Percentiles rank a stretch among this genome's conserved stretches.
phyloP scores from a whole-genome alignment of 805 yeast species.

The Candida nanaspora region DNA sequence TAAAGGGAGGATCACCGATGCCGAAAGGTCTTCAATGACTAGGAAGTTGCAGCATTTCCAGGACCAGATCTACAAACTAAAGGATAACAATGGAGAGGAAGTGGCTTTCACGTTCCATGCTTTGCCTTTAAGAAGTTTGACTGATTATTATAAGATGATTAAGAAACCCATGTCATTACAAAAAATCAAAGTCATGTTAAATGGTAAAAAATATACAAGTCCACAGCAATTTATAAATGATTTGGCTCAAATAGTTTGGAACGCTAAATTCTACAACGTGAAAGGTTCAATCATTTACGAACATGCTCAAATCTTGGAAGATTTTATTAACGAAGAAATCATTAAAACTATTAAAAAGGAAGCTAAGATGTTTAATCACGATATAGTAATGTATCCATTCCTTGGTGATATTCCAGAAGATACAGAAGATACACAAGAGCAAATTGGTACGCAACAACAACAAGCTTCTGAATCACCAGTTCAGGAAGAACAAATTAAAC shows the following conservation, averaged over 20 bases:
- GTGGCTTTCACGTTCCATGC: slow-evolving; percentile 46
- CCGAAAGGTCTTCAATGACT: slow-evolving; percentile 15
- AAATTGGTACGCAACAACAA: slow-evolving; percentile 1
- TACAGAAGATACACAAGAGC: slow-evolving; percentile 6
- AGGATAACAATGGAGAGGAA: slow-evolving; percentile 19
- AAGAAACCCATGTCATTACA: slow-evolving; percentile 76
- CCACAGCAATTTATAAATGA: slow-evolving; percentile 71
- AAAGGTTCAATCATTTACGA: slow-evolving; percentile 59
- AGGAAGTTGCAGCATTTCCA: slow-evolving; percentile 8
- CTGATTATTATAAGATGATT: slow-evolving; percentile 77
- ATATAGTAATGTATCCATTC: slow-evolving; percentile 45
- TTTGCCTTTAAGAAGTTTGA: slow-evolving; percentile 64
- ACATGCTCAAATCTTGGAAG: slow-evolving; percentile 58
- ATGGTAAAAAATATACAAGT: slow-evolving; percentile 43
- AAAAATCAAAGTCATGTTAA: slow-evolving; percentile 55
- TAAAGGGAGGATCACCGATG: slow-evolving; percentile 6
- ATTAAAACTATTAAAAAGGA: slow-evolving; percentile 45
- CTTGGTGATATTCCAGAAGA: slow-evolving; percentile 64
- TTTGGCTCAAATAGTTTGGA: slow-evolving; percentile 81
- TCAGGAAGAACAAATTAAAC: too few relatives aligned
- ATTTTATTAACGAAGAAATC: slow-evolving; percentile 36
- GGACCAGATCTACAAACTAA: slow-evolving; percentile 17
- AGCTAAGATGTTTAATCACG: slow-evolving; percentile 27
- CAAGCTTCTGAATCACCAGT: not conserved
- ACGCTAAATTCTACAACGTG: slow-evolving; percentile 79